Base-by-base conservation (phyloP, 495 filamentous ascomycete genomes). In the Aeminium ludgeri region DNA sequence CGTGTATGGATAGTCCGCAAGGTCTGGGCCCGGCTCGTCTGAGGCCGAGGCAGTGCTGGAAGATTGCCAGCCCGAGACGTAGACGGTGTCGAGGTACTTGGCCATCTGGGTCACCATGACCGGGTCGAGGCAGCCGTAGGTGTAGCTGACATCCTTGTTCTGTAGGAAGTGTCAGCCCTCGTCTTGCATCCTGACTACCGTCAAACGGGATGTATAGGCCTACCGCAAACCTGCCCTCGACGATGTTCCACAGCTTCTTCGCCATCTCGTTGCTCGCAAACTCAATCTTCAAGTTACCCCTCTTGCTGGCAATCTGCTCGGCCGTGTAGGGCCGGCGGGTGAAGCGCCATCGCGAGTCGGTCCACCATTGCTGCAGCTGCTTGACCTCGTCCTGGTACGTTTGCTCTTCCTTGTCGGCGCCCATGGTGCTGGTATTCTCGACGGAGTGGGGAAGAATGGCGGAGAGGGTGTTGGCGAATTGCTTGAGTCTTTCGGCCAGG, bases 61-160 rank as follows among this genome's bases (percentile, higher is more conserved):
- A 55, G 82, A 95, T 63, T 97, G 91, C 89, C 89, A 97, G 48
- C 89, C 89, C 29, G 87, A 94, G 39, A 97, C 86, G 55, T 97
- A 97, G 58, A 97, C 84, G 29, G 91, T 97, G 57, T 97, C 89
- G 38, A 96, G 71, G 62, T 89, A 96, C 61, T 96, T 92, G 52
- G 86, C 87, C 89, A 97, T 97, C 60, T 97, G 89, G 16, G 91
- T 95, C 54, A 97, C 70, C 82, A 94, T 94, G 4, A 91, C 92
- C 8, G 89, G 89, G 53, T 97, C 91, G 42, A 97, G 67, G 62
- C 89, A 95, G 55, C 89, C 89, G 62, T 94, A 97, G 29, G 89
- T 97, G 65, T 73, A 92, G 63, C 82, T 89, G 30, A 80, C 80
- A 49, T 86, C 80, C 43, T 73, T 74, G 51, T 73, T 79, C 83